Evolutionary conservation across 176 grass and related monocot species (phyloP).

Genomic region (Triticum urartu): DNA sequence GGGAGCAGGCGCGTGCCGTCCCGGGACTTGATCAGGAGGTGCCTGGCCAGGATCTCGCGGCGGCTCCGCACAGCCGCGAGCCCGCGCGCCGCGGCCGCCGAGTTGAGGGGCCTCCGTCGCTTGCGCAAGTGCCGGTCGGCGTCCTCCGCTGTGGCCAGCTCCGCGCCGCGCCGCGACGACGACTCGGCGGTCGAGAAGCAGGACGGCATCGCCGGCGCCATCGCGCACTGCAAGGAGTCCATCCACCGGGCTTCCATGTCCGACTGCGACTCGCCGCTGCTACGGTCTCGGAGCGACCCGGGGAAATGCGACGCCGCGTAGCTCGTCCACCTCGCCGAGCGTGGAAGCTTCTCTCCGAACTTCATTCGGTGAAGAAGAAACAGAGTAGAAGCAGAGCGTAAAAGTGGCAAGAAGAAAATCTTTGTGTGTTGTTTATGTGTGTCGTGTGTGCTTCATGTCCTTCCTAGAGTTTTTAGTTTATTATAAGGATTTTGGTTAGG

Average conservation of each 20-base stretch:
- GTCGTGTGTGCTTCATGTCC: neutral
- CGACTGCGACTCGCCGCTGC: slow-evolving; percentile 51
- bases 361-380: neutral
- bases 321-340: neutral
- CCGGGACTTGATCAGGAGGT: slow-evolving; percentile 49
- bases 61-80: slow-evolving; percentile 25
- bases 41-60: slow-evolving; percentile 64
- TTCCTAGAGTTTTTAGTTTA: neutral
- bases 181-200: slow-evolving; percentile 73
- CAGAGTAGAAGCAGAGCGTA: neutral
- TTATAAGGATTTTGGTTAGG: neutral
- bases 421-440: neutral
- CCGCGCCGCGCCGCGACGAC: slow-evolving; percentile 48
- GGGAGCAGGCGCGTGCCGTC: neutral
- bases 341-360: slow-evolving; percentile 7
- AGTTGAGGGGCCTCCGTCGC: slow-evolving; percentile 10
- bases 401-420: neutral
- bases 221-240: slow-evolving; percentile 96
- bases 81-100: neutral
- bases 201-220: slow-evolving; percentile 92
- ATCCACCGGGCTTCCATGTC: slow-evolving; percentile 42
- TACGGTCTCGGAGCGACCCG: slow-evolving; percentile 68
- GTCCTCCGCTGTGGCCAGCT: slow-evolving; percentile 28
- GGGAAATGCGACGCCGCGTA: slow-evolving; percentile 30
- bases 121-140: slow-evolving; percentile 72